A percentile compares a stretch with the other conserved stretches of the same genome.
These are phyloP conservation scores for Penicillium janthinellum DNA, from an alignment of 2,329 filamentous ascomycete genomes.

Conservation along the genomic window DNA sequence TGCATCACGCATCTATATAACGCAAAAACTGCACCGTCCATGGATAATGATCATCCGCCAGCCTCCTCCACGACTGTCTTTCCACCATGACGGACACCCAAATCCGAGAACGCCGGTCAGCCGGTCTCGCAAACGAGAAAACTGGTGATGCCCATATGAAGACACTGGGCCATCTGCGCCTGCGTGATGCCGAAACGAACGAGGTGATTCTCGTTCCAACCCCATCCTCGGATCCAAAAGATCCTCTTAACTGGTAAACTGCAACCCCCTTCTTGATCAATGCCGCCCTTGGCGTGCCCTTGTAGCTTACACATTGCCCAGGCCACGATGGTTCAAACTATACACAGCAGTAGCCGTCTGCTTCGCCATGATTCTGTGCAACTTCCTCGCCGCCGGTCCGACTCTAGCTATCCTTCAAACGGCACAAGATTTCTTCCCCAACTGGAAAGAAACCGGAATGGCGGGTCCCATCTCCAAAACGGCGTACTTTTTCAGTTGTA, in stretches of 20 bases:
- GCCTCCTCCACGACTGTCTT: not conserved
- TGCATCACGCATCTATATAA: constrained; percentile 5
- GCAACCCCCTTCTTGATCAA: not conserved
- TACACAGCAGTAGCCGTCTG: constrained; percentile 48
- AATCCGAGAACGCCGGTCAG: not conserved
- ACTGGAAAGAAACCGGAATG: constrained; percentile 11
- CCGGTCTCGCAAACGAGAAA: not conserved
- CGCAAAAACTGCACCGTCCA: not conserved
- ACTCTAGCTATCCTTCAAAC: constrained; percentile 55
- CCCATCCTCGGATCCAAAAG: constrained; percentile 13
- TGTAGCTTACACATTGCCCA: not conserved
- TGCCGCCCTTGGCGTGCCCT: not conserved
- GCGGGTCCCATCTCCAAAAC: constrained; percentile 31
- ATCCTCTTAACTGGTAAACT: constrained; percentile 14
- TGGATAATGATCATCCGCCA: not conserved
- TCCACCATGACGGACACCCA: not conserved
- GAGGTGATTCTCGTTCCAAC: constrained; percentile 14
- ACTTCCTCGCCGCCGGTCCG: constrained; percentile 60
- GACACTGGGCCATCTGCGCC: constrained; percentile 15
- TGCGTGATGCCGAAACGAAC: constrained; percentile 13
- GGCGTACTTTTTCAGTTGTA: constrained; percentile 59
- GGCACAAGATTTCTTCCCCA: constrained; percentile 50
- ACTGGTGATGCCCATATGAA: constrained; percentile 3
- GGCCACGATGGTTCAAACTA: constrained; percentile 20
- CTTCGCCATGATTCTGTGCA: constrained; percentile 58